Percentiles rank a stretch among this genome's conserved stretches.
Conservation (phyloP, 139 green algal species). For the Micractinium conductrix region DNA sequence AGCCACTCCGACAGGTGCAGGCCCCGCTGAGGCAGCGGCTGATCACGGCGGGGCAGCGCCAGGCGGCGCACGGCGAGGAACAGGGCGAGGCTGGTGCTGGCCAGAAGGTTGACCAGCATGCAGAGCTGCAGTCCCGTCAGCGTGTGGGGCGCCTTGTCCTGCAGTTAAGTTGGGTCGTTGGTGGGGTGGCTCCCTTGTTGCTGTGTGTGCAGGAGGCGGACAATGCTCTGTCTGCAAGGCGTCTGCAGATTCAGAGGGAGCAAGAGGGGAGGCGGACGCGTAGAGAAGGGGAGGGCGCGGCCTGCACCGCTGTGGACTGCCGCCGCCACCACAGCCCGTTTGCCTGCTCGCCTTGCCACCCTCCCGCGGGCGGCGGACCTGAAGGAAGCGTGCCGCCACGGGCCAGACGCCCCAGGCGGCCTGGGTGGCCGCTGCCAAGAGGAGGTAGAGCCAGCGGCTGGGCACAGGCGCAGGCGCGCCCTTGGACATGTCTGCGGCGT, state of each 20-base stretch:
- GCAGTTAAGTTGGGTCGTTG: too few relatives aligned
- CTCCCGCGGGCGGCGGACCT: background rate
- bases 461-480: too few relatives aligned
- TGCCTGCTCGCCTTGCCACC: background rate
- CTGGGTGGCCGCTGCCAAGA: background rate
- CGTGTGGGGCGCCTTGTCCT: background rate
- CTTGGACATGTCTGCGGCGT: too few relatives aligned
- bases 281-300: background rate
- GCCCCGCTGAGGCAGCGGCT: background rate
- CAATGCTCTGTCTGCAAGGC: too few relatives aligned
- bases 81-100: background rate
- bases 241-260: background rate
- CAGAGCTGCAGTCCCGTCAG: constrained; percentile 2
- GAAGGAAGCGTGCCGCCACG: background rate
- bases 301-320: background rate
- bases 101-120: background rate
- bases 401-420: background rate
- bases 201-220: too few relatives aligned
- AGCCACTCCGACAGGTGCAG: background rate
- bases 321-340: background rate
- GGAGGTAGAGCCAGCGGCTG: background rate
- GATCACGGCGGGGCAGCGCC: background rate
- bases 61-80: background rate
- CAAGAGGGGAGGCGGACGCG: background rate
- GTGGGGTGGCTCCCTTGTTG: too few relatives aligned